These are phyloP conservation scores for Entelexis sorbosivorans DNA, from an alignment of 1,139 yeast species.

Conservation along the genomic window DNA sequence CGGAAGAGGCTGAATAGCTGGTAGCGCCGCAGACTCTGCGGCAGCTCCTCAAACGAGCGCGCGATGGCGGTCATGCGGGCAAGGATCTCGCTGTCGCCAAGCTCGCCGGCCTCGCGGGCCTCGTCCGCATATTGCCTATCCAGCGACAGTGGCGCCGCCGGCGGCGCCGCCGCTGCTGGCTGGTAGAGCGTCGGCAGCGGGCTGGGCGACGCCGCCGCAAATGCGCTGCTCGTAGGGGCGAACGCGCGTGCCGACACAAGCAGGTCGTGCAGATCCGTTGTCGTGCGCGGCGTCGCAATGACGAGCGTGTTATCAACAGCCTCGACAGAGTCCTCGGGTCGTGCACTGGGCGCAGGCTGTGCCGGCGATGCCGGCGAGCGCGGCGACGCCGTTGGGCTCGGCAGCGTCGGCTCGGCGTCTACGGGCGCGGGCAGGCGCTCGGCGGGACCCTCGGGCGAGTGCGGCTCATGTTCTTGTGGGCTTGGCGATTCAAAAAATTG, in stretches of 20 bases:
- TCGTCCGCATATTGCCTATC: too few species aligned
- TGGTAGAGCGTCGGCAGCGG: slow-evolving; percentile 1
- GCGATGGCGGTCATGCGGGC: slow-evolving; percentile 6
- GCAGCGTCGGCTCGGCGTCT: slow-evolving; percentile 16
- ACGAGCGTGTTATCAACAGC: not conserved
- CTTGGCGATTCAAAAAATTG: slow-evolving; percentile 1
- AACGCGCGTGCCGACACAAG: slow-evolving; percentile 16
- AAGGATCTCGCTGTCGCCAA: not conserved
- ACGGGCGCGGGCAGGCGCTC: not conserved
- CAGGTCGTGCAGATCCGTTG: not conserved
- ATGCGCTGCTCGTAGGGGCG: slow-evolving; percentile 4
- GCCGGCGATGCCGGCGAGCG: slow-evolving; percentile 14
- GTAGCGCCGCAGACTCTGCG: slow-evolving; percentile 29
- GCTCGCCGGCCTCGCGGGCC: not conserved
- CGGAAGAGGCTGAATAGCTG: slow-evolving; percentile 53
- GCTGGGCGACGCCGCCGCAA: not conserved
- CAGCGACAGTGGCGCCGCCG: too few species aligned
- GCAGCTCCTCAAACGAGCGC: slow-evolving; percentile 24
- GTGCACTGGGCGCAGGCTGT: not conserved
- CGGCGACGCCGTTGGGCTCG: slow-evolving; percentile 23
- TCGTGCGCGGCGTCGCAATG: not conserved
- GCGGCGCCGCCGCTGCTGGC: not conserved
- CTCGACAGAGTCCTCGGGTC: not conserved
- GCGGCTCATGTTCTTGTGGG: not conserved
- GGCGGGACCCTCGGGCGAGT: not conserved